phyloP scores from a whole-genome alignment of 1,284 basidiomycete species.

The Ganoderma lucidum region DNA sequence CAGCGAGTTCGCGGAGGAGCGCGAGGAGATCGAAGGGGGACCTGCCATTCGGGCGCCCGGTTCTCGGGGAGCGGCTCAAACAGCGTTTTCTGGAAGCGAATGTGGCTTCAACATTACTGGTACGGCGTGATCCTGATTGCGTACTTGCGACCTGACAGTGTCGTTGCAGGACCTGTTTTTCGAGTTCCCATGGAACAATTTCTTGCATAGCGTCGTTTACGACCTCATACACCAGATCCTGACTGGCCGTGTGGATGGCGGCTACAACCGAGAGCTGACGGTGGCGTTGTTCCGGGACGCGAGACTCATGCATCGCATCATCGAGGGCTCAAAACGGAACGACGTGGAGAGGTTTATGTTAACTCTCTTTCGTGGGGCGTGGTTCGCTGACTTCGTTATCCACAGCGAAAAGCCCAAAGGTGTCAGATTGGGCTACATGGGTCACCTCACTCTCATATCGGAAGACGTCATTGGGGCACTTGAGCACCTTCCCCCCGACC shows the following conservation, averaged over 20 bases:
- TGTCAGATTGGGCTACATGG: slow-evolving; percentile 94
- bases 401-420: slow-evolving; percentile 69
- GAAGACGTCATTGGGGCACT: slow-evolving; percentile 89
- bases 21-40: slow-evolving; percentile 55
- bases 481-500: slow-evolving; percentile 85
- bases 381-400: not conserved
- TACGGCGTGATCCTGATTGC: slow-evolving; percentile 39
- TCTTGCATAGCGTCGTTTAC: slow-evolving; percentile 96
- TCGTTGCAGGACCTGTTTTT: slow-evolving; percentile 87
- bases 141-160: slow-evolving; percentile 6
- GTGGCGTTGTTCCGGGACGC: slow-evolving; percentile 85
- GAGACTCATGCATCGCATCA: slow-evolving; percentile 80
- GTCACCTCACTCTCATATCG: slow-evolving; percentile 93
- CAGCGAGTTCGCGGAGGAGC: slow-evolving; percentile 58
- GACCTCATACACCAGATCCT: slow-evolving; percentile 97
- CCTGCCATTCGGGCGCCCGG: slow-evolving; percentile 42
- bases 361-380: not conserved
- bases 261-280: slow-evolving; percentile 83
- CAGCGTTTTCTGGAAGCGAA: slow-evolving; percentile 75
- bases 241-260: slow-evolving; percentile 82
- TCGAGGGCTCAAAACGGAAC: slow-evolving; percentile 85
- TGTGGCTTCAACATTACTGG: slow-evolving; percentile 79
- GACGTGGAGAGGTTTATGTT: slow-evolving; percentile 72
- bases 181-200: slow-evolving; percentile 97
- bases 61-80: slow-evolving; percentile 83